Evolutionary conservation across 495 filamentous ascomycete genomes (phyloP), one percentile per base, ranked within the genome.

Genomic region (Penicillium lagena): DNA sequence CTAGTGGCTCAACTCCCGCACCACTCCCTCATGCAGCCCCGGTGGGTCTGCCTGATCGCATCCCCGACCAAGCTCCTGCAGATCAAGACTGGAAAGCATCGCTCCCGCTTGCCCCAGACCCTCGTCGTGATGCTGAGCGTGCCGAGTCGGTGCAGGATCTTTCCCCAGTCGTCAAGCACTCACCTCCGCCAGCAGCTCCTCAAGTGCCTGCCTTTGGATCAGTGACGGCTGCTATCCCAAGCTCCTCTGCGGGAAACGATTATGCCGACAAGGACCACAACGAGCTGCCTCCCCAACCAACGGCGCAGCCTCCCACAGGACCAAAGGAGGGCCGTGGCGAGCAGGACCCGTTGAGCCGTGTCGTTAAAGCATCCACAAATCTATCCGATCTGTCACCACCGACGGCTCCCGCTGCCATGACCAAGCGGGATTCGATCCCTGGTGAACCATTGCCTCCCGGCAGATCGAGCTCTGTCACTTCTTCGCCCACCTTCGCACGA

Each of bases 151-250:
- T 56, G 10, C 68, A 66, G 50, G 73, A 76, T 11, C 55, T 64
- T 40, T 61, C 52, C 29, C 54, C 62, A 13, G 62, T 51, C 42
- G 44, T 52, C 41, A 67, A 71, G 46, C 51, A 67, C 17, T 73
- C 86, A 14, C 83, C 88, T 9, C 88, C 87, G 12, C 86, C 87
- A n/a, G 71, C 86, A 39, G 83, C 85, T 32, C 86, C 87, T 10
- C 82, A 87, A 29, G 88, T 90, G 3, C 88, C 88, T 12, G 84
- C 87, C 2, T 91, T 94, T 70, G 86, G 86, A 9, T 86, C 83
- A 10, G 55, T 73, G 1, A 52, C 59, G 15, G 54, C 62, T 12
- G 63, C 56, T 22, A 67, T 64, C 17, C 59, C 59, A 7, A 54
- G 51, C 37, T 35, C 51, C 9, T 49, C 55, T n/a, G 12, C 45